Evolutionary conservation across 2,329 filamentous ascomycete genomes (phyloP).

Genomic region (Juglanconis oblonga): DNA sequence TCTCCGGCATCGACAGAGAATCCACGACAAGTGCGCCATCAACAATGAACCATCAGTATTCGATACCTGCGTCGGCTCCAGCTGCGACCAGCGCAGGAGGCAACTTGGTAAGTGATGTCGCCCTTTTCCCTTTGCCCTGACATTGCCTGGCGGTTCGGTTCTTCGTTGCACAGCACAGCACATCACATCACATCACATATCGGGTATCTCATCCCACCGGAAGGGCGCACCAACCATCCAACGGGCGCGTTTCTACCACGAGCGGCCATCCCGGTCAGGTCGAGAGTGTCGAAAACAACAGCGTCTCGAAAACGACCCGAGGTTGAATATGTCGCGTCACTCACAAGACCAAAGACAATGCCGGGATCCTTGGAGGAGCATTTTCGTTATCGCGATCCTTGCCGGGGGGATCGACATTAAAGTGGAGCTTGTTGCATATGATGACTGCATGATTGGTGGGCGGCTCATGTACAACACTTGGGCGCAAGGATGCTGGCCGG

Average conservation of each 20-base stretch:
- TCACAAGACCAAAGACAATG: background rate
- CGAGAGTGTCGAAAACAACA: no score
- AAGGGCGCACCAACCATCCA: no score
- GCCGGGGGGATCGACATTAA: background rate
- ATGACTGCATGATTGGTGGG: background rate
- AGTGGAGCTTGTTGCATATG: background rate
- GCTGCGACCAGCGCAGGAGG: slow-evolving; percentile 37
- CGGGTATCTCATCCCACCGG: no score
- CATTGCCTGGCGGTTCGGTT: background rate
- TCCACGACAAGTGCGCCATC: slow-evolving; percentile 21
- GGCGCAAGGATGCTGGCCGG: background rate
- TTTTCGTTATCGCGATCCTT: background rate
- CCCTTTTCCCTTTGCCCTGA: background rate
- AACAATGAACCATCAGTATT: slow-evolving; percentile 7
- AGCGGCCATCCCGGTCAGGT: no score
- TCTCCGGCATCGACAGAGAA: slow-evolving; percentile 18
- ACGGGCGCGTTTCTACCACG: no score
- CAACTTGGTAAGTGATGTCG: slow-evolving; percentile 35
- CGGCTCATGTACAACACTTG: background rate
- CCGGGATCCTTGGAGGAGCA: background rate
- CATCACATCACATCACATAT: no score
- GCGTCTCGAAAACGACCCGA: no score
- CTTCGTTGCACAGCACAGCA: no score
- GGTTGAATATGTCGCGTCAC: background rate
- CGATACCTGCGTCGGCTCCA: slow-evolving; percentile 31